phyloP scores from a whole-genome alignment of 345 rosid genomes.

The Turritis glabra region DNA sequence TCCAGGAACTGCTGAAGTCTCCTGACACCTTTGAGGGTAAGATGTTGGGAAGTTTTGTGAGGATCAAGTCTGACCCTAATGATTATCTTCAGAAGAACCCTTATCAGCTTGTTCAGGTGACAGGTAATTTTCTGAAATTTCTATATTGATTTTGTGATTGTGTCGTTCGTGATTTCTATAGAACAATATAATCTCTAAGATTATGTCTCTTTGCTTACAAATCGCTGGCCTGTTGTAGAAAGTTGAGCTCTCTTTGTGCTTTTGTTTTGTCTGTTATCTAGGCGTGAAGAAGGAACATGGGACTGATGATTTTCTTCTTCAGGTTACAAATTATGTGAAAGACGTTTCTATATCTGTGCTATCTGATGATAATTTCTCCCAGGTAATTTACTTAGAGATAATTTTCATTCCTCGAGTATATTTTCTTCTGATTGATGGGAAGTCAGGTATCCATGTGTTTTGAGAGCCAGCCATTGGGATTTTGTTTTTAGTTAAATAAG shows the following conservation, averaged over 20 bases:
- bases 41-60: slow-evolving; percentile 66
- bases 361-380: slow-evolving; percentile 73
- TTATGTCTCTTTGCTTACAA: slow-evolving; percentile 5
- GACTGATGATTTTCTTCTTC: slow-evolving; percentile 54
- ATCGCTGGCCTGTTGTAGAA: slow-evolving; percentile 10
- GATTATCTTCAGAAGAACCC: slow-evolving; percentile 68
- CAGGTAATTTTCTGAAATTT: slow-evolving; percentile 46
- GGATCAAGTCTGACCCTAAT: slow-evolving; percentile 72
- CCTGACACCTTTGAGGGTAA: slow-evolving; percentile 54
- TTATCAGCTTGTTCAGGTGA: slow-evolving; percentile 69
- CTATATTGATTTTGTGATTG: neutral
- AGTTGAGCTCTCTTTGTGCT: slow-evolving; percentile 29
- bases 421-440: neutral
- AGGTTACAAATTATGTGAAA: slow-evolving; percentile 61
- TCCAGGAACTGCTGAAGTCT: slow-evolving; percentile 53
- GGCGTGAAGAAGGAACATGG: slow-evolving; percentile 58
- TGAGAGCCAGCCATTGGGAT: neutral
- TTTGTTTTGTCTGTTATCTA: slow-evolving; percentile 39
- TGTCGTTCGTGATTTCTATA: neutral
- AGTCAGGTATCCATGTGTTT: neutral
- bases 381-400: slow-evolving; percentile 50
- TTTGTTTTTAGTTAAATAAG: neutral
- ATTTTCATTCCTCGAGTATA: neutral
- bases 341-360: slow-evolving; percentile 61
- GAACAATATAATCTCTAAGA: neutral